These are phyloP conservation scores for Jackrogersella minutella DNA, from an alignment of 495 filamentous ascomycete genomes.

Conservation along the genomic window DNA sequence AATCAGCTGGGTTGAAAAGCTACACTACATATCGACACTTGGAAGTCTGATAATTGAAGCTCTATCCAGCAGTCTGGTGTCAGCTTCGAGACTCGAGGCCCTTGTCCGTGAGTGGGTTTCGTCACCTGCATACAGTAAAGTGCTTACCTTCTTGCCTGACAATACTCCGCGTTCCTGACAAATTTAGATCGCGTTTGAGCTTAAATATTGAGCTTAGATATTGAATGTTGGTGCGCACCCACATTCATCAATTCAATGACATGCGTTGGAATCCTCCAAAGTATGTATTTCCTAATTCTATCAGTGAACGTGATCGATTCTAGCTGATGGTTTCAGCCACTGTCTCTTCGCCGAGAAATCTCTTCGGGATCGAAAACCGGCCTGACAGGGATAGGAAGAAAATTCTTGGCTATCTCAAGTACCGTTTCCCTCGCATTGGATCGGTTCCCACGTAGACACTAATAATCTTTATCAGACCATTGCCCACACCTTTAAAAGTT, in stretches of 20 bases:
- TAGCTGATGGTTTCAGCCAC: slow-evolving; percentile 11
- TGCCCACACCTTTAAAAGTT: slow-evolving; percentile 22
- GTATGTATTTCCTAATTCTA: slow-evolving; percentile 15
- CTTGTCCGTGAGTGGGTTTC: slow-evolving; percentile 2
- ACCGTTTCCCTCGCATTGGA: slow-evolving; percentile 22
- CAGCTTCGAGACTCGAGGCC: background rate
- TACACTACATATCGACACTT: background rate
- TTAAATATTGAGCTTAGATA: background rate
- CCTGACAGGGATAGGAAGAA: background rate
- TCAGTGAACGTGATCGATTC: background rate
- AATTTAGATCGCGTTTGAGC: slow-evolving; percentile 1
- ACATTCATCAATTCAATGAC: no score
- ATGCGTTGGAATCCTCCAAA: slow-evolving; percentile 15
- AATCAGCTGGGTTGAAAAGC: no score
- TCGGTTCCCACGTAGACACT: background rate
- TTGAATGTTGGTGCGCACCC: background rate
- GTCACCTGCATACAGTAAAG: slow-evolving; percentile 19
- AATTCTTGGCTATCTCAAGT: slow-evolving; percentile 21
- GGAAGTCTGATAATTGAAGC: no score
- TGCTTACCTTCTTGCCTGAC: slow-evolving; percentile 10
- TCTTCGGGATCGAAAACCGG: slow-evolving; percentile 10
- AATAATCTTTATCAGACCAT: slow-evolving; percentile 32
- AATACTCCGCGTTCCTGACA: slow-evolving; percentile 14
- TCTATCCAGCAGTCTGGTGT: no score
- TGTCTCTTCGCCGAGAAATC: slow-evolving; percentile 10